Base-by-base conservation (phyloP, 108 stramenopile genomes). In the Cyclostephanos tholiformis region DNA sequence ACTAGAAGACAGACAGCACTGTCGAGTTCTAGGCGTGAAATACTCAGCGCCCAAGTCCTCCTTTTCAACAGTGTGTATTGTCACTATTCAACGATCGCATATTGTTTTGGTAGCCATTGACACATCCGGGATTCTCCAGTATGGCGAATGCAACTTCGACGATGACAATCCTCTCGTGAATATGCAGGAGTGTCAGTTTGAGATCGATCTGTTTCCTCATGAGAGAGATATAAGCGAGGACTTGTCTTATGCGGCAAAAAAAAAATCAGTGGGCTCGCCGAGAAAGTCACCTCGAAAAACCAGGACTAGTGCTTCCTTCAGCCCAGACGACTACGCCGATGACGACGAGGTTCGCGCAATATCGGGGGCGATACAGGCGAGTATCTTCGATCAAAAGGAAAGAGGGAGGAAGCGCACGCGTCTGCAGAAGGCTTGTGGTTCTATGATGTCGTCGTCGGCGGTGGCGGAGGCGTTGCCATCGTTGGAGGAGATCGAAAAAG, bases 321-420 rank as follows among this genome's bases (percentile, higher is more conserved):
- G 39, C 23, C 32, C 63, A 25, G 74, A 80, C n/a, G 51, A 64
- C 46, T 69, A 57, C 53, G 56, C 67, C 12, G 69, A 67, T 12
- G 84, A 80, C 13, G 77, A 87, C 19, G 79, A 82, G 38, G 72
- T 56, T 19, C 41, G 68, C 7, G 78, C 84, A 4, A 32, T 80
- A 46, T 46, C 71, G 27, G 29, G 20, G 14, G 82, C 82, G 13
- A 72, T 85, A 22, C 64, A 80, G 41, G 58, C 63, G 17, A 82
- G 83, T 30, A 35, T 60, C 26, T 70, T 81, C 61, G 76, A 85
- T 32, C 51, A 48, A 67, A 17, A 46, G n/a, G 58, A 44, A 39
- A 59, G 65, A 32, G 43, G 27, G 35, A 53, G 63, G 23, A 79
- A 60, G 41, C 44, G 26, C 35, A 48, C 22, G 44, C 80, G 76